These are phyloP conservation scores for Limonium bicolor DNA, from an alignment of 148 eudicot species.

Conservation along the genomic window DNA sequence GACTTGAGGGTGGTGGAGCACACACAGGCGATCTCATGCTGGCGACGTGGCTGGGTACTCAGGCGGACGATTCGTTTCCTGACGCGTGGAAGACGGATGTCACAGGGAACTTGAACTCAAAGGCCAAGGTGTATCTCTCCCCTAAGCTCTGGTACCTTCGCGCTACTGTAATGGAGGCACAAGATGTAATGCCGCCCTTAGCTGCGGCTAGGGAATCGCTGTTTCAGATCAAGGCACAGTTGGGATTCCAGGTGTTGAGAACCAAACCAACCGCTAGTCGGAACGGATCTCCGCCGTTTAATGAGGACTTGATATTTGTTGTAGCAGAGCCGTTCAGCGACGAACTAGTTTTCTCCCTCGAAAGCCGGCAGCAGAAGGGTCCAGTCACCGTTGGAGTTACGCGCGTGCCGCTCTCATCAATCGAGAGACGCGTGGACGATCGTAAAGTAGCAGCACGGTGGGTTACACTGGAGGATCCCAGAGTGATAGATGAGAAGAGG, in stretches of 20 bases:
- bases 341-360: slow-evolving; percentile 8
- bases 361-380: slow-evolving; percentile 3
- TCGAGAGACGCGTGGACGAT: no score
- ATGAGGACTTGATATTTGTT: slow-evolving; percentile 34
- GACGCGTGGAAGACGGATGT: slow-evolving; percentile 47
- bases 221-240: slow-evolving; percentile 14
- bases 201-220: slow-evolving; percentile 19
- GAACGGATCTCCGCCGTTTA: slow-evolving; percentile 21
- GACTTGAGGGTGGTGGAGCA: slow-evolving; percentile 19
- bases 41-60: slow-evolving; percentile 43
- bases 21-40: slow-evolving; percentile 36
- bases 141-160: slow-evolving; percentile 36
- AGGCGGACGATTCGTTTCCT: slow-evolving; percentile 34
- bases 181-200: slow-evolving; percentile 22
- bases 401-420: not conserved
- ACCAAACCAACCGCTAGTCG: not conserved
- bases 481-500: slow-evolving; percentile 7
- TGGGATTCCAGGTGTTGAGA: slow-evolving; percentile 17
- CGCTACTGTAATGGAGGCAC: slow-evolving; percentile 36
- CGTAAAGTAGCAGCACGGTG: not conserved
- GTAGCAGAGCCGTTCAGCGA: slow-evolving; percentile 36
- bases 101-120: slow-evolving; percentile 10
- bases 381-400: slow-evolving; percentile 3
- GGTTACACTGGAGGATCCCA: not conserved
- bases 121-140: slow-evolving; percentile 36